Evolutionary conservation across 2,329 filamentous ascomycete genomes (phyloP).

Genomic region (Neopestalotiopsis clavispora): DNA sequence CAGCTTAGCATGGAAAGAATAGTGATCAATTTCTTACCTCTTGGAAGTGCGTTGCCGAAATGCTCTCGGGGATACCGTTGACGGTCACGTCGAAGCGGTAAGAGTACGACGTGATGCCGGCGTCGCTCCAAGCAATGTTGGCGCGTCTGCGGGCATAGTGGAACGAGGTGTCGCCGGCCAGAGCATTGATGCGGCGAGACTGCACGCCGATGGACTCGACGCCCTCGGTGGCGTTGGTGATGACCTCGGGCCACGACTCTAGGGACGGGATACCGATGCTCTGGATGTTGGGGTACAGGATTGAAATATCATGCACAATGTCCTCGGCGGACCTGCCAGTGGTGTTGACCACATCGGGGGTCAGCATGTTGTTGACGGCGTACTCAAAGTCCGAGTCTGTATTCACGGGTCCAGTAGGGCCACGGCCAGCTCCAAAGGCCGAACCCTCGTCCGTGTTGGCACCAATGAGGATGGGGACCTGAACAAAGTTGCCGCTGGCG

Average conservation of each 20-base stretch:
- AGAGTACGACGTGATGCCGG: conserved; percentile 32
- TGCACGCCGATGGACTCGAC: conserved; percentile 33
- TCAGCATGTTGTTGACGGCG: conserved; percentile 18
- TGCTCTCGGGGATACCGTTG: conserved; percentile 25
- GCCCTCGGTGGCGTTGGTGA: conserved; percentile 31
- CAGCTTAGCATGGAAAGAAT: too few relatives aligned
- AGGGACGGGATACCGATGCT: conserved; percentile 39
- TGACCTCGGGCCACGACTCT: conserved; percentile 36
- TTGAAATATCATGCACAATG: conserved; percentile 29
- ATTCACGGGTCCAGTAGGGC: conserved; percentile 29
- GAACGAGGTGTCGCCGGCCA: conserved; percentile 34
- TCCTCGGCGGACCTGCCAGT: conserved; percentile 29
- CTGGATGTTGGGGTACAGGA: conserved; percentile 38
- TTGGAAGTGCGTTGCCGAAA: conserved; percentile 43
- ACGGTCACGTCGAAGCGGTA: conserved; percentile 40
- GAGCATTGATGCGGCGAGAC: conserved; percentile 33
- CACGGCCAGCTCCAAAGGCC: conserved; percentile 22
- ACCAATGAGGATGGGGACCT: conserved; percentile 35
- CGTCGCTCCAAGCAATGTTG: conserved; percentile 32
- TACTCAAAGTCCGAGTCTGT: conserved; percentile 34
- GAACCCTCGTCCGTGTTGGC: conserved; percentile 38
- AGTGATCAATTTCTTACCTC: conserved; percentile 34
- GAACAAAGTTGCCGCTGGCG: conserved; percentile 30
- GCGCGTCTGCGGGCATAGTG: conserved; percentile 33
- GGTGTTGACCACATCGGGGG: conserved; percentile 12